Percentiles rank a stretch among this genome's conserved stretches.
Conservation (phyloP, 2,329 filamentous ascomycete species). For the Hymenoscyphus fructigenus region DNA sequence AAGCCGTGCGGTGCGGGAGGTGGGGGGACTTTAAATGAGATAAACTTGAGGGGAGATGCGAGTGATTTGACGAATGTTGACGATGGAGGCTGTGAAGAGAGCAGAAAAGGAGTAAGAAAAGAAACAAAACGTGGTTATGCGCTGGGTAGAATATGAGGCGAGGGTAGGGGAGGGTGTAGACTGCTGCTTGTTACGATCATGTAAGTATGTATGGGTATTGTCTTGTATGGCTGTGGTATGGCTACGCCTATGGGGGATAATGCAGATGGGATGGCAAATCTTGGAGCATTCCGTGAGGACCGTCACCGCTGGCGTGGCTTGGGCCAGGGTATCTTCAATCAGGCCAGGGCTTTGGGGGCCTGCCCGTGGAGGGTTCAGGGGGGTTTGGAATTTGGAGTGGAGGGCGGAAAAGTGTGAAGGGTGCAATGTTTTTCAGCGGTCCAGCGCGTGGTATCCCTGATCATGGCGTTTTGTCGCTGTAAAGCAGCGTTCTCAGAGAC, state of each 20-base stretch:
- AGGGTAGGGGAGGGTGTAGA: not conserved
- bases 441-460: slow-evolving; percentile 3
- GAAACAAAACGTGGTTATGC: not conserved
- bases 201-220: slow-evolving; percentile 1
- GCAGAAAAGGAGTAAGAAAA: not conserved
- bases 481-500: not conserved
- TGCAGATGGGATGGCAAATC: slow-evolving; percentile 12
- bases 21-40: slow-evolving; percentile 9
- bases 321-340: slow-evolving; percentile 7
- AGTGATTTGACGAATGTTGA: not conserved
- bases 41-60: not conserved
- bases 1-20: slow-evolving; percentile 16
- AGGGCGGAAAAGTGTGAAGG: not conserved
- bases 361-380: not conserved
- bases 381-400: not conserved
- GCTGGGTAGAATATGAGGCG: not conserved
- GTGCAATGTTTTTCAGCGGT: slow-evolving; percentile 6
- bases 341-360: slow-evolving; percentile 9
- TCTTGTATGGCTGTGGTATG: not conserved
- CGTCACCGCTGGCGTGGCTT: slow-evolving; percentile 13
- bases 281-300: slow-evolving; percentile 13
- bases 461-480: not conserved
- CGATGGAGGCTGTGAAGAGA: not conserved
- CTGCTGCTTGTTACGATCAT: not conserved
- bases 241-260: not conserved